These are phyloP conservation scores for Cyclostephanos invisitatus DNA, from an alignment of 108 stramenopile genomes.

Conservation along the genomic window DNA sequence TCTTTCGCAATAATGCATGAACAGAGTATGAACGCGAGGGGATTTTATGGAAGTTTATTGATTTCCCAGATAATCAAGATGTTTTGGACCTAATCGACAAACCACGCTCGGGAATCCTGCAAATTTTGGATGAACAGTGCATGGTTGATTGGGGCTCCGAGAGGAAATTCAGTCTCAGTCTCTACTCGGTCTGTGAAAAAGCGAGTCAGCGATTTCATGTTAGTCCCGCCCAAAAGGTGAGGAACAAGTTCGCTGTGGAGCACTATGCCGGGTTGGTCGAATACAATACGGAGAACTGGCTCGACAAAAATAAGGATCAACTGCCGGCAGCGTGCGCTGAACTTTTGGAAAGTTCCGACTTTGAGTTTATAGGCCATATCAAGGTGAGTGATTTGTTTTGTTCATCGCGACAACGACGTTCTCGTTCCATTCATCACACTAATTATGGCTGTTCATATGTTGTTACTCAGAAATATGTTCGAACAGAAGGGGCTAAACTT, in stretches of 20 bases:
- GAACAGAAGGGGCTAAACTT: conserved; percentile 49
- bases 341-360: conserved; percentile 67
- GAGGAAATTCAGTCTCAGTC: conserved; percentile 55
- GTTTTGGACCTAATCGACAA: conserved; percentile 90
- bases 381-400: conserved; percentile 32
- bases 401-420: neutral
- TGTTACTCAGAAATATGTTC: conserved; percentile 43
- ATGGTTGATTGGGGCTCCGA: conserved; percentile 68
- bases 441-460: neutral
- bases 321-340: conserved; percentile 86
- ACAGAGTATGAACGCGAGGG: conserved; percentile 82
- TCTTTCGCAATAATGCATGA: neutral
- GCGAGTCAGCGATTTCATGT: conserved; percentile 54
- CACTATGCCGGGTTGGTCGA: conserved; percentile 92
- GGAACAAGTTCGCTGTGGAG: conserved; percentile 74
- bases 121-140: conserved; percentile 85
- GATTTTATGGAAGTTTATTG: conserved; percentile 91
- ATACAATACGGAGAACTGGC: conserved; percentile 80
- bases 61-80: conserved; percentile 92
- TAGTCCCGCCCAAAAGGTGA: conserved; percentile 60
- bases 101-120: conserved; percentile 74
- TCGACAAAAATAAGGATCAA: conserved; percentile 94
- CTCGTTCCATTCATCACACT: neutral
- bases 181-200: conserved; percentile 64
- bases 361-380: conserved; percentile 43